phyloP scores from a whole-genome alignment of 306 rosid species.

The Erythrophleum fordii region DNA sequence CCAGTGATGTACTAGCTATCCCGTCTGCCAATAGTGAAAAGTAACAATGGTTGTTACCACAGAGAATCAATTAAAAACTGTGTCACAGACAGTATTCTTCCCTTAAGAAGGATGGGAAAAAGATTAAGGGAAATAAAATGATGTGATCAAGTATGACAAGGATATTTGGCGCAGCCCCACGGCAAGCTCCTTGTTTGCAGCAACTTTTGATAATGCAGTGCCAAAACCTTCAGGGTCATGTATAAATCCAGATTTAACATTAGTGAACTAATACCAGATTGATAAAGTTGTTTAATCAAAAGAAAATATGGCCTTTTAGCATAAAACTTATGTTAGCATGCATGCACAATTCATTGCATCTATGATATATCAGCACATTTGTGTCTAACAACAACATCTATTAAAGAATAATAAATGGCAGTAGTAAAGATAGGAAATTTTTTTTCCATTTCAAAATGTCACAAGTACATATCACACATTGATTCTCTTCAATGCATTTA shows the following conservation, averaged over 20 bases:
- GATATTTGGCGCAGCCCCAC: conserved; percentile 96
- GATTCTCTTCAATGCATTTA: not conserved
- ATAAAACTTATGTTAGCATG: not conserved
- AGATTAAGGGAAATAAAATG: conserved; percentile 8
- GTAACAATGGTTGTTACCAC: conserved; percentile 6
- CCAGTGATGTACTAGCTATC: not conserved
- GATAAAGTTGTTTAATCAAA: not conserved
- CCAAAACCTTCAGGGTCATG: conserved; percentile 77
- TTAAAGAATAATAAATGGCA: not conserved
- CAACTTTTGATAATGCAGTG: conserved; percentile 80
- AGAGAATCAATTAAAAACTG: conserved; percentile 4
- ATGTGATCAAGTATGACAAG: conserved; percentile 44
- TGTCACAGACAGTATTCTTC: conserved; percentile 1
- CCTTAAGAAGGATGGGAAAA: conserved; percentile 5
- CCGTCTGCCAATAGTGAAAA: conserved; percentile 28
- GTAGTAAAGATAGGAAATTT: not conserved
- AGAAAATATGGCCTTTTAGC: not conserved
- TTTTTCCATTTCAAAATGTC: not conserved
- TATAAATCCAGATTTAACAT: conserved; percentile 35
- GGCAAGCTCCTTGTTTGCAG: conserved; percentile 75
- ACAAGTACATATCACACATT: not conserved
- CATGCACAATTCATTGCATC: not conserved
- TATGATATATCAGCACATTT: conserved; percentile 11
- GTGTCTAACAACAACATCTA: not conserved
- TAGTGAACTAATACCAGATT: not conserved